phyloP scores from a whole-genome alignment of 225 moss, liverwort and hornwort genomes.

The Bryoerythrophyllum caledonicum region DNA sequence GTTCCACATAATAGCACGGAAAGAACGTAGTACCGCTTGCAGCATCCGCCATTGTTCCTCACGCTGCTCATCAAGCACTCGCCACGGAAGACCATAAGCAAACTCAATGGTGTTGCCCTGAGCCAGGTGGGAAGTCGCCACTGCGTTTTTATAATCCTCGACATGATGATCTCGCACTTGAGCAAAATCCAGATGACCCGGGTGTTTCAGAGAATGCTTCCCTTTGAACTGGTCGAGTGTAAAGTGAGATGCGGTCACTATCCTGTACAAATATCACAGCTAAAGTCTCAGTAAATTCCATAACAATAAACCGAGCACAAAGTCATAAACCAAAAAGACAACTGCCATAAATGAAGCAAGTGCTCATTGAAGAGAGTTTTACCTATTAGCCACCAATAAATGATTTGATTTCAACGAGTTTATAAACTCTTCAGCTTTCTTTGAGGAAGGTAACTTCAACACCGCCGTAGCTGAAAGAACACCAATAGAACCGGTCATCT shows the following conservation, averaged over 20 bases:
- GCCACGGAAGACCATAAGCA: constrained; percentile 47
- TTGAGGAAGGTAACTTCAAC: constrained; percentile 28
- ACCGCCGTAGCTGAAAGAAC: constrained; percentile 45
- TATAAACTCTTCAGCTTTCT: constrained; percentile 15
- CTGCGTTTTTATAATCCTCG: constrained; percentile 42
- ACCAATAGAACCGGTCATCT: neutral
- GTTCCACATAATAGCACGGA: constrained; percentile 3
- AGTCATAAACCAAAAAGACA: neutral
- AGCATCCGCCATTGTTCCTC: constrained; percentile 47
- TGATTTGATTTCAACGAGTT: neutral
- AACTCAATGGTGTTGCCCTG: constrained; percentile 69
- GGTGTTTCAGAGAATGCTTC: neutral
- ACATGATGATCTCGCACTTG: constrained; percentile 24
- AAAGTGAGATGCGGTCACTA: constrained; percentile 26
- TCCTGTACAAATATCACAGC: constrained; percentile 35
- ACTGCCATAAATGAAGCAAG: neutral
- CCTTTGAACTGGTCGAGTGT: constrained; percentile 16
- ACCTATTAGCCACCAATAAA: constrained; percentile 40
- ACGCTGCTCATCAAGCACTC: constrained; percentile 45
- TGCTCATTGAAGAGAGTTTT: neutral
- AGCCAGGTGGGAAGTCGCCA: constrained; percentile 58
- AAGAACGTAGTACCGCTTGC: constrained; percentile 25
- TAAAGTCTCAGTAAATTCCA: neutral
- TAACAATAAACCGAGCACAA: neutral
- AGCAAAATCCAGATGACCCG: constrained; percentile 40